Evolutionary conservation across 495 filamentous ascomycete species (phyloP).

Genomic region (Penicillium crystallinum): DNA sequence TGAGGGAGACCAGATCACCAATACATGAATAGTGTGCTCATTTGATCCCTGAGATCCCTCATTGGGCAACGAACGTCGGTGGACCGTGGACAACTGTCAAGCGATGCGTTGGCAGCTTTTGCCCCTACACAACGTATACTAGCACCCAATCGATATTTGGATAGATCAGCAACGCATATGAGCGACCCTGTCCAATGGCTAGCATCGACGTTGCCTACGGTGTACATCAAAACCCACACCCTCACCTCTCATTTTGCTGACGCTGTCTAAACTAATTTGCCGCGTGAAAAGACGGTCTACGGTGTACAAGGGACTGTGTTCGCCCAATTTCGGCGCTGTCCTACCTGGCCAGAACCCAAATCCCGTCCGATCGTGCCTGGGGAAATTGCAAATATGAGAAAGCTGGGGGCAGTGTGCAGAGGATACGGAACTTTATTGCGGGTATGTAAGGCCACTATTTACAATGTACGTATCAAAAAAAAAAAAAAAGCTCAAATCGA

Average conservation of each 20-base stretch:
- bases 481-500: background rate
- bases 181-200: background rate
- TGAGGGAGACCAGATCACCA: background rate
- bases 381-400: background rate
- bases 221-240: background rate
- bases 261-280: background rate
- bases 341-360: constrained; percentile 1
- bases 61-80: constrained; percentile 1
- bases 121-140: background rate
- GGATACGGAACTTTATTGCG: background rate
- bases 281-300: constrained; percentile 4
- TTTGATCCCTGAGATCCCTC: background rate
- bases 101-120: constrained; percentile 7
- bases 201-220: background rate
- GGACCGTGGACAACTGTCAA: constrained; percentile 5
- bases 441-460: background rate
- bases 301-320: too few species aligned
- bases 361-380: background rate
- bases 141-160: constrained; percentile 4
- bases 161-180: constrained; percentile 5
- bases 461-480: background rate
- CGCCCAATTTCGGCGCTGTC: background rate
- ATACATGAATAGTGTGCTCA: background rate
- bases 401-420: background rate
- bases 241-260: background rate